Evolutionary conservation across 768 basidiomycete genomes (phyloP), one percentile per base, ranked within the genome.

Genomic region (Suillus luteus): DNA sequence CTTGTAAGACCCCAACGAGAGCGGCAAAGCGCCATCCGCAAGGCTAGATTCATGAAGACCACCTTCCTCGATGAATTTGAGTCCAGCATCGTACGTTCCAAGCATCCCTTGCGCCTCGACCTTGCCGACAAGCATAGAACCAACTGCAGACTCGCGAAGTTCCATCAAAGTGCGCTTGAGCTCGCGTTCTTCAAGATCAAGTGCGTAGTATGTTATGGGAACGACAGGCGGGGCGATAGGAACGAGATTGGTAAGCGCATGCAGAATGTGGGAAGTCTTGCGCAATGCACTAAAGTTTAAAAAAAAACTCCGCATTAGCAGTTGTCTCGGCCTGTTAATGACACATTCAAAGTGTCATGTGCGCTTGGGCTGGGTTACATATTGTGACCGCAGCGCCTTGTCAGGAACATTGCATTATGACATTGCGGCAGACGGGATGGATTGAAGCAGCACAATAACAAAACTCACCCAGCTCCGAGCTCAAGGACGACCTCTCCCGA

Each of bases 161-260:
- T 87, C 80, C 22, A 78, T 77, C 31, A 99, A 84, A 9, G 93
- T 91, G 40, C 94, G 88, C 63, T 87, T 83, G 31, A 99, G 86
- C 71, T 97, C 95, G 55, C 84, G 86, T 68, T 89, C 83, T 74
- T 97, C 95, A 37, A 99, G 86, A 72, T 99, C 97, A 60, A 99
- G 90, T 22, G 96, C 95, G 78, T 91, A 93, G 73, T 95, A 96
- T 1, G 86, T 91, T 70, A 91, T 86, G 1, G 88, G 85, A 2
- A 86, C 76, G 1, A 72, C 67, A 1, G 73, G 61, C 12, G 71
- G 72, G 5, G 68, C 65, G 22, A 70, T 71, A 22, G 80, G 71
- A 8, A 87, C 82, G 17, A 86, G 74, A 35, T 78, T 78, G 19
- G 93, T 85, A 19, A 96, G 79, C 1, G 91, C 90, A 24, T 79